Evolutionary conservation across 2,329 filamentous ascomycete genomes (phyloP), one percentile per base, ranked within the genome.

Genomic region (Zopfia rhizophila): DNA sequence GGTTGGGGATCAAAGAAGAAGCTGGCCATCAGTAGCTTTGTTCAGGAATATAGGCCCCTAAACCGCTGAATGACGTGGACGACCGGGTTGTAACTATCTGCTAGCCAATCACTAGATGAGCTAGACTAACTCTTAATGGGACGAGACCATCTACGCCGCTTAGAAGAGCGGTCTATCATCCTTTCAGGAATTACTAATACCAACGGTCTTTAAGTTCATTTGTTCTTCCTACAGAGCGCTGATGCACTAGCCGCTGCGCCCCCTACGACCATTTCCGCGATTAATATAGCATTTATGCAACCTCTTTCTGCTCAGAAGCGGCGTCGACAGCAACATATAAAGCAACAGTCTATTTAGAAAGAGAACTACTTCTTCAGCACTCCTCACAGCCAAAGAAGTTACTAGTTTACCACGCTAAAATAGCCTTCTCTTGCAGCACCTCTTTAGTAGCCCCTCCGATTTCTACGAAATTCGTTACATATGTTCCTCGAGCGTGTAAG

Each of bases 391-490:
- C 27, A 49, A 16, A 50, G 42, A 37, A 40, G 33, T 22, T 28
- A 45, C 28, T 25, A 42, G 44, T 29, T 43, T n/a, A 17, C 43
- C 24, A 47, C 28, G 19, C 35, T 16, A 39, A 43, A 38, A 51
- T 51, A 29, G 48, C 33, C 29, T 49, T 28, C 41, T 45, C 46
- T 49, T 37, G 23, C 31, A 44, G 30, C 31, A 19, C 32, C 30
- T 38, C 23, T 44, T 44, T n/a, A n/a, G n/a, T n/a, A 38, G 40
- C 40, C 22, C 31, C 47, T 51, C 24, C 35, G 21, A 14, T 47
- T 42, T 18, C 44, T 45, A 38, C 40, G 19, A 52, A 43, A 45
- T 19, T 48, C 27, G 29, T 48, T 48, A 28, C 30, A 37, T 52
- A 52, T 14, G 38, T 48, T 52, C 35, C 44, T 35, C 17, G n/a